A percentile compares a stretch with the other conserved stretches of the same genome.
These are phyloP conservation scores for Stemphylium beticola DNA, from an alignment of 2,329 filamentous ascomycete genomes.

Conservation along the genomic window DNA sequence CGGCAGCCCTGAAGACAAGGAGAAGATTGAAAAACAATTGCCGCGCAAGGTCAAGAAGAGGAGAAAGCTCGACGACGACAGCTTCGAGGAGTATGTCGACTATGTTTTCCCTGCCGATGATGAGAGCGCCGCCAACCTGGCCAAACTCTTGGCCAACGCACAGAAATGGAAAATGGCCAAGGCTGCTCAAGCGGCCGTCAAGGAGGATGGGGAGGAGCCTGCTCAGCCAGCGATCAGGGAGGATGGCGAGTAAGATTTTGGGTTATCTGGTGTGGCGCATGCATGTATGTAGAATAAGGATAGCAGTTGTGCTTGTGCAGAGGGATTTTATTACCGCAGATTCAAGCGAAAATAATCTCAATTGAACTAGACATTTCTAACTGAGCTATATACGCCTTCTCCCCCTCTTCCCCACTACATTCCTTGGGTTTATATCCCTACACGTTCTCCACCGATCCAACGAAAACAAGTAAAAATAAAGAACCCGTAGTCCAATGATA, in stretches of 20 bases:
- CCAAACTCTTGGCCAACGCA: conserved; percentile 82
- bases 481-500: too few species aligned
- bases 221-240: background rate
- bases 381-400: too few species aligned
- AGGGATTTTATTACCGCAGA: too few species aligned
- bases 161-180: conserved; percentile 80
- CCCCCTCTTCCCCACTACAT: too few species aligned
- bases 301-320: background rate
- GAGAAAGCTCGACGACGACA: conserved; percentile 88
- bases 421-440: too few species aligned
- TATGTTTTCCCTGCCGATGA: conserved; percentile 98
- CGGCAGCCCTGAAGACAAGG: conserved; percentile 75
- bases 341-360: too few species aligned
- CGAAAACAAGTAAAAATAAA: too few species aligned
- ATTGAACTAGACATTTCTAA: too few species aligned
- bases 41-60: conserved; percentile 91
- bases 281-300: background rate
- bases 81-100: conserved; percentile 95
- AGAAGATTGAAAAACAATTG: conserved; percentile 90
- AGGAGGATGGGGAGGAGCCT: conserved; percentile 5
- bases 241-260: background rate
- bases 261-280: background rate
- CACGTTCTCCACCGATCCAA: too few species aligned
- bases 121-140: conserved; percentile 80
- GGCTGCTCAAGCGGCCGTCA: conserved; percentile 22